Base-by-base conservation (phyloP, 1,284 basidiomycete genomes). In the Malassezia obtusa region DNA sequence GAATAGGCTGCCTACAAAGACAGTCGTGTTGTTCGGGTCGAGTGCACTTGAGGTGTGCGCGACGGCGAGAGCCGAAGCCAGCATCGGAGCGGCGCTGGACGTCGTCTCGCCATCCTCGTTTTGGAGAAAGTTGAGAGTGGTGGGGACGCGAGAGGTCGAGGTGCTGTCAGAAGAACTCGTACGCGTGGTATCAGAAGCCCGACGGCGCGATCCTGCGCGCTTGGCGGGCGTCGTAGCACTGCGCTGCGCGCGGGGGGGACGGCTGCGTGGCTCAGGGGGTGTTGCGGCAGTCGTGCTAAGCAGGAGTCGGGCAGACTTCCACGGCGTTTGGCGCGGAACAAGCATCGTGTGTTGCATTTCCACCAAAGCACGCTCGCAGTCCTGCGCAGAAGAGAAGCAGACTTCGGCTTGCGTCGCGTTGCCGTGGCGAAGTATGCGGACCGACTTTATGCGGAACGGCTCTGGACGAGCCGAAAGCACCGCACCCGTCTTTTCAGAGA, bases 11-110 rank as follows among this genome's bases (percentile, higher is more conserved):
- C 71, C 71, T 8, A 73, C 69, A 49, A 73, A 73, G 8, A 73
- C 71, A 8, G 71, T 73, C 4, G 71, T 73, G 50, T 73, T 73
- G 43, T 62, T 68, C 5, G 69, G 64, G 40, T 73, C 71, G 26
- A 67, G 50, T 2, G 68, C 67, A 22, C 66, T 67, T 7, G 47
- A 19, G 1, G 22, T 33, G 40, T 52, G 49, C 4, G 55, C 49
- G 10, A 37, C 11, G 3, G 28, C 19, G 2, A 58, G 43, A 2
- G 57, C 57, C 5, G 44, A 31, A 3, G 49, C 50, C 8, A 53
- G 37, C 11, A 36, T n/a, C 41, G 45, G 38, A 26, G 40, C 24
- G 28, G 28, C 28, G 14, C 24, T 15, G 8, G 25, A 17, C 24
- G 14, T 25, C 17, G 24, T 17, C n/a, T 43, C 40, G 24, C 30